Conservation (phyloP, 805 yeast genomes). For the Jamesozyma rosinii region DNA sequence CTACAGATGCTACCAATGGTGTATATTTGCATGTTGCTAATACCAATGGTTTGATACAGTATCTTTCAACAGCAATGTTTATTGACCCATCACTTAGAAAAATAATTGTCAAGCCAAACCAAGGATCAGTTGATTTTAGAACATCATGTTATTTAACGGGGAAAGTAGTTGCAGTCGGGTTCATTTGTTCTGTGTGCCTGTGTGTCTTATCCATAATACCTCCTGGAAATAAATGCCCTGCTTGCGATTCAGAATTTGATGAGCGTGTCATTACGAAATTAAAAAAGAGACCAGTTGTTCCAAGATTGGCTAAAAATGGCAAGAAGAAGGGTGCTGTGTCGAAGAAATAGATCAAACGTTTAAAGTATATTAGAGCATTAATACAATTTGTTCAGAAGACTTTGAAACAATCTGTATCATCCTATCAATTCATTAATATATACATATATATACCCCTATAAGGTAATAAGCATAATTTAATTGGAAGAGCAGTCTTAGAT, state of each 20-base stretch:
- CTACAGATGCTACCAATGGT: conserved; percentile 90
- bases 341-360: conserved; percentile 1
- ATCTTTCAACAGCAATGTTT: conserved; percentile 69
- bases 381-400: too few species aligned
- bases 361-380: too few species aligned
- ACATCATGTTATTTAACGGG: conserved; percentile 91
- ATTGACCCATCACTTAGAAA: conserved; percentile 77
- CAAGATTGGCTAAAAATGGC: conserved; percentile 8
- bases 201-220: conserved; percentile 70
- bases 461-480: too few species aligned
- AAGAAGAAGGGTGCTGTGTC: conserved; percentile 8
- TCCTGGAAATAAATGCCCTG: conserved; percentile 61
- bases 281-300: conserved; percentile 33
- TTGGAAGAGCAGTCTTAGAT: too few species aligned
- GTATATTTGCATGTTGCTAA: conserved; percentile 62
- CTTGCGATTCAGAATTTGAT: conserved; percentile 76
- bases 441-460: too few species aligned
- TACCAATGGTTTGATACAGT: conserved; percentile 74
- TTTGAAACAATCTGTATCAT: too few species aligned
- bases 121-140: conserved; percentile 79
- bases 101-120: conserved; percentile 72
- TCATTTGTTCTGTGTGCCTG: conserved; percentile 88
- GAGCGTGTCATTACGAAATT: conserved; percentile 48
- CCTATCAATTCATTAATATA: too few species aligned
- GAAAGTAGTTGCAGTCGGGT: conserved; percentile 86